Percentiles rank a stretch among this genome's conserved stretches.
phyloP scores from a whole-genome alignment of 768 basidiomycete species.

The Tremella fuciformis region DNA sequence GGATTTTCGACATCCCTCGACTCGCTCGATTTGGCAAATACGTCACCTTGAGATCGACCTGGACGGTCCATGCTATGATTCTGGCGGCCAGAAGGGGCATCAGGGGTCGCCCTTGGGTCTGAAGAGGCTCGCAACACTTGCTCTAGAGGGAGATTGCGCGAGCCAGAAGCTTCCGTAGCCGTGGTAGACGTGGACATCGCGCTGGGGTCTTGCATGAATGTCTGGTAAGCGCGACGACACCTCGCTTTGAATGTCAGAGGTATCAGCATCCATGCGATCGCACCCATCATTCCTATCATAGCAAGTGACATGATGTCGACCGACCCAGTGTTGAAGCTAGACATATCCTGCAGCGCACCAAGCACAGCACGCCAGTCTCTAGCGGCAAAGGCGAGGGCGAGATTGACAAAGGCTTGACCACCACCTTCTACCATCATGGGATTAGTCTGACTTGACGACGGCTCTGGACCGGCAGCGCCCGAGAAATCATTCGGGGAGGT shows the following conservation, averaged over 20 bases:
- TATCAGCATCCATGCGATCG: not conserved
- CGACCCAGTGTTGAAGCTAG: not conserved
- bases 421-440: not conserved
- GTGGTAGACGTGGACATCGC: no score
- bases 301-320: not conserved
- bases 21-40: no score
- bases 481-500: no score
- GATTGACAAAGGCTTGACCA: not conserved
- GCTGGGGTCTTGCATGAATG: not conserved
- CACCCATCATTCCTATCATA: conserved; percentile 1
- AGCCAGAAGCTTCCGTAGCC: no score
- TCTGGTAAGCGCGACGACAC: not conserved
- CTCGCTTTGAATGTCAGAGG: conserved; percentile 1
- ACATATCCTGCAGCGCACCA: not conserved
- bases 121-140: no score
- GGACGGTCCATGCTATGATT: no score
- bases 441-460: not conserved
- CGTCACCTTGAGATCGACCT: no score
- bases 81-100: no score
- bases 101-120: no score
- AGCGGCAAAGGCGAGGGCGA: not conserved
- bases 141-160: no score
- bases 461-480: not conserved
- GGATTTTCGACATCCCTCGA: no score
- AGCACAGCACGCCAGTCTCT: not conserved